Conservation (phyloP, 2,329 filamentous ascomycete species). For the Fusarium graminum region DNA sequence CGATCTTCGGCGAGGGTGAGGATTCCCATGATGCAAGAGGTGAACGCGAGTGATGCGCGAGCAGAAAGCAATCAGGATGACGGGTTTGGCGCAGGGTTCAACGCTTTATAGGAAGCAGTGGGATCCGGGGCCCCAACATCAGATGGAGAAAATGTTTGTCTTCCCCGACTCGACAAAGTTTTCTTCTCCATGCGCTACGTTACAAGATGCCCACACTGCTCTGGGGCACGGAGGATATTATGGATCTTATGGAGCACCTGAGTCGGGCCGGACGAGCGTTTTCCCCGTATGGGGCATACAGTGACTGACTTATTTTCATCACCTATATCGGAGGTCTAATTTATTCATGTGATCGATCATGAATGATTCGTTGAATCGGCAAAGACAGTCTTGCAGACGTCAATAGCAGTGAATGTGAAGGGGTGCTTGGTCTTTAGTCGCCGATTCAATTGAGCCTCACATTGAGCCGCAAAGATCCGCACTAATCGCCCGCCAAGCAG, state of each 20-base stretch:
- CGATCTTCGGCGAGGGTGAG: conserved; percentile 54
- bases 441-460: conserved; percentile 23
- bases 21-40: conserved; percentile 43
- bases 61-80: conserved; percentile 3
- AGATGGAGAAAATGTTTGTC: conserved; percentile 5
- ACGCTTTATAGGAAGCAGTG: conserved; percentile 21
- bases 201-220: conserved; percentile 25
- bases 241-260: conserved; percentile 24
- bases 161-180: conserved; percentile 27
- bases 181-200: conserved; percentile 30
- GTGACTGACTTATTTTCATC: neutral
- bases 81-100: neutral
- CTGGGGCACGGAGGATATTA: conserved; percentile 18
- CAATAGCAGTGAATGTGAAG: too few relatives aligned
- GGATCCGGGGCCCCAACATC: conserved; percentile 32
- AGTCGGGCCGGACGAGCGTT: conserved; percentile 34
- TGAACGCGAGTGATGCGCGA: neutral
- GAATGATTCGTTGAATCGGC: conserved; percentile 16
- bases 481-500: conserved; percentile 1
- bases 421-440: too few relatives aligned
- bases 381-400: neutral
- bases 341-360: neutral
- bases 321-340: conserved; percentile 1
- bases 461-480: conserved; percentile 19
- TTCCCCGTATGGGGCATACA: conserved; percentile 26